These are phyloP conservation scores for Boletus subparvulus DNA, from an alignment of 768 basidiomycete genomes.

Conservation along the genomic window DNA sequence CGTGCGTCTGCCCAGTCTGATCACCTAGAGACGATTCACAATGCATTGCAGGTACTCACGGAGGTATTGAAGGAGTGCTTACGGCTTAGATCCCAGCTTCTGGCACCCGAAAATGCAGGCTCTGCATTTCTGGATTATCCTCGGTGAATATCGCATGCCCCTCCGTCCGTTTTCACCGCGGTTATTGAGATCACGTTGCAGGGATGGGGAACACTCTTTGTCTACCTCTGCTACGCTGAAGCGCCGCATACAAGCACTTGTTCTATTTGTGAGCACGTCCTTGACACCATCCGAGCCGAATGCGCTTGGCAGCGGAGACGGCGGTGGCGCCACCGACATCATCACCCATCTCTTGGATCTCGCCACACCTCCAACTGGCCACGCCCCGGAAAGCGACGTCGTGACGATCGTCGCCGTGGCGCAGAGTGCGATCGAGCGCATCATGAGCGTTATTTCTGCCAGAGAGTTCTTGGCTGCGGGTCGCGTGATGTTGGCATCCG, in stretches of 20 bases:
- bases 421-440: conserved; percentile 49
- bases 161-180: background rate
- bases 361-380: conserved; percentile 36
- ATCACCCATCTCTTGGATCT: conserved; percentile 51
- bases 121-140: conserved; percentile 56
- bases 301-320: conserved; percentile 1
- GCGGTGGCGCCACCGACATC: conserved; percentile 40
- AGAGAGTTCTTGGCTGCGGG: conserved; percentile 63
- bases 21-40: background rate
- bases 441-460: conserved; percentile 67
- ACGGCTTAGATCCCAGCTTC: conserved; percentile 49
- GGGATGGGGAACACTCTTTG: conserved; percentile 58
- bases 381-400: conserved; percentile 35
- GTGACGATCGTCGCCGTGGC: conserved; percentile 48
- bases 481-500: conserved; percentile 53
- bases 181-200: conserved; percentile 23
- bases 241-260: conserved; percentile 65
- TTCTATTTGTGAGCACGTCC: conserved; percentile 60
- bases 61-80: conserved; percentile 68
- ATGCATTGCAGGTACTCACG: conserved; percentile 49
- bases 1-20: conserved; percentile 37
- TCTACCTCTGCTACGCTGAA: conserved; percentile 45
- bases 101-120: conserved; percentile 36
- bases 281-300: conserved; percentile 37
- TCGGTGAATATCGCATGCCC: conserved; percentile 37